Evolutionary conservation across 495 filamentous ascomycete species (phyloP).

Genomic region (Penicillium bovifimosum): DNA sequence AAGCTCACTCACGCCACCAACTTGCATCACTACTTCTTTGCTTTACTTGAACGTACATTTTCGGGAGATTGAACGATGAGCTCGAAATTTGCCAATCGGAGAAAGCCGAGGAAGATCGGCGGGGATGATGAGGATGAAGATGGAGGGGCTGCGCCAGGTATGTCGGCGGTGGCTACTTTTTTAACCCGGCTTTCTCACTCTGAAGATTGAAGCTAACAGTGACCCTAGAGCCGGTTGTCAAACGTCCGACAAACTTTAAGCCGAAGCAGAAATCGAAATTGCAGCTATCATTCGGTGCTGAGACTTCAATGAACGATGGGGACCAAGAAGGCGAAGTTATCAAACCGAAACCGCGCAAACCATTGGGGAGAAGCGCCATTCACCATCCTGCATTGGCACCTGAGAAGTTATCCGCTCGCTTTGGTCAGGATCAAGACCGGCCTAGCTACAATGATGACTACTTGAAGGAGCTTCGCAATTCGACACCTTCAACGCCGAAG

Average conservation of each 20-base stretch:
- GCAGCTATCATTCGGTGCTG: constrained; percentile 69
- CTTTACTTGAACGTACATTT: not conserved
- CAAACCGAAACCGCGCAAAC: constrained; percentile 65
- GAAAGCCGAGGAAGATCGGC: constrained; percentile 70
- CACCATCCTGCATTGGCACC: constrained; percentile 45
- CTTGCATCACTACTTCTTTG: not conserved
- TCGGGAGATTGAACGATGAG: constrained; percentile 55
- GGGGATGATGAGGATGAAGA: constrained; percentile 60
- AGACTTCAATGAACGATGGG: constrained; percentile 49
- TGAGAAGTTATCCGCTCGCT: constrained; percentile 48
- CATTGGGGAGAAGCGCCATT: constrained; percentile 65
- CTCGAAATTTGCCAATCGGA: constrained; percentile 59
- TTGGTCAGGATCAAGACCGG: constrained; percentile 58
- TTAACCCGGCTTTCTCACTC: not conserved
- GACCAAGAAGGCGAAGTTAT: constrained; percentile 54
- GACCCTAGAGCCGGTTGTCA: constrained; percentile 34
- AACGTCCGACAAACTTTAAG: constrained; percentile 43
- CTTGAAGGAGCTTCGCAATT: constrained; percentile 73
- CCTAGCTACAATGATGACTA: constrained; percentile 85
- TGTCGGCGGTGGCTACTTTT: constrained; percentile 1
- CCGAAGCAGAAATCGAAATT: constrained; percentile 60
- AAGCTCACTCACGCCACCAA: constrained; percentile 5
- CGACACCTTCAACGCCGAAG: constrained; percentile 74
- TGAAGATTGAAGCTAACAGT: constrained; percentile 9
- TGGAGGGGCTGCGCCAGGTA: constrained; percentile 31